Base-by-base conservation (phyloP, 2,329 filamentous ascomycete species). In the Paradendryphiella salina region DNA sequence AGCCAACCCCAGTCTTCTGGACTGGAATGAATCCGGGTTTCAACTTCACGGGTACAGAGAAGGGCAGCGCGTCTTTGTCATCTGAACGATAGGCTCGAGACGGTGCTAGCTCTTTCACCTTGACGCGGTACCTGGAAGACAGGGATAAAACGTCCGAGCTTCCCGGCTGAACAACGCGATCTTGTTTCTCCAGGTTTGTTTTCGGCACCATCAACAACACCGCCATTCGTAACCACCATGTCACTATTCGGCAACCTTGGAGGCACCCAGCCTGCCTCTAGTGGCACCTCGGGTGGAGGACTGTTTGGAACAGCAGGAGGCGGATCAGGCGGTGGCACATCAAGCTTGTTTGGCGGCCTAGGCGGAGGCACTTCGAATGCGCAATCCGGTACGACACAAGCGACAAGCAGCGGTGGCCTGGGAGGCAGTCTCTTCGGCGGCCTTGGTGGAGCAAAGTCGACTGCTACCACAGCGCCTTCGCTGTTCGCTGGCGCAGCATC, bases 381-480 rank as follows among this genome's bases (percentile, higher is more conserved):
- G 48, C 47, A 63, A 28, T 41, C 64, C 35, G 56, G 61, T 49
- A 60, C 61, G 29, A 54, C 66, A 46, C 67, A 67, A 40, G 57
- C 65, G 53, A 50, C 67, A 54, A 57, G 61, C 53, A 52, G 60
- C 21, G 66, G 67, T 26, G 62, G 58, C 10, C 46, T 70, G 21
- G 66, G 67, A 2, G 62, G 65, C 65, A 73, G 56, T 61, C 75
- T 57, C 42, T 70, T 67, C 54, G 58, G 65, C 37, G 50, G 55
- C 63, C 51, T 67, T 43, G 62, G 63, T 20, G 67, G 54, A 59
- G 72, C 47, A 73, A 78, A 64, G 44, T 53, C 76, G 70, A 54
- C 69, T 50, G 48, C 64, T 33, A 54, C 63, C 17, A 44, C 69
- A 44, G 52, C 67, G 35, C 46, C 67, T 33, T 59, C 63, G 3